Evolutionary conservation across 176 grass and related monocot genomes (phyloP), one percentile per base, ranked within the genome.

Genomic region (Hordeum vulgare): DNA sequence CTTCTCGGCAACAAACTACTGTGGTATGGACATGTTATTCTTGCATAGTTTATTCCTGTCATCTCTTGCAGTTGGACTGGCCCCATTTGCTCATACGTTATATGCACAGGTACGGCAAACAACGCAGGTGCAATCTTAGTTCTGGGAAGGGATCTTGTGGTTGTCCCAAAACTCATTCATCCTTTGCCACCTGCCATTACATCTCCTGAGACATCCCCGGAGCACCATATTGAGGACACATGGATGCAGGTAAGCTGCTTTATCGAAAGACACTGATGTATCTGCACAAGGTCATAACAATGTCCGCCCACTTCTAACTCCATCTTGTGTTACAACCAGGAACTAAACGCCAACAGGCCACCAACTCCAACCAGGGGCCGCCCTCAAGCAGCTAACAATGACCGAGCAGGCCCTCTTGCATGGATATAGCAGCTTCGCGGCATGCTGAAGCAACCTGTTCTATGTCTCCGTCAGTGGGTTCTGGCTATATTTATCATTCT

Each of bases 141-240:
- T 90, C 85, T 99, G 10, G 96, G 96, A 74, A 96, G 93, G 79
- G 96, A 99, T 80, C 93, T 99, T 61, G 93, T 99, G 41, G 96
- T 99, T 13, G 96, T 99, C 70, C 93, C 96, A 20, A 99, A 99
- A 83, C 97, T 99, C 75, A 99, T 99, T 87, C 97, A 99, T 89
- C 96, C 96, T 76, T 92, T 99, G 84, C 96, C 96, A 0, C 96
- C 96, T 90, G 93, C 91, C 20, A 67, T 99, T 61, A 90, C 79
- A 68, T 99, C 89, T 44, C 89, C 96, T 10, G 97, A 94, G 80
- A 84, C 81, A 53, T 99, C 97, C 28, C 87, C 89, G 3, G 97
- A 96, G 64, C 87, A 71, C 75, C 90, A 92, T 79, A 90, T 90
- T 2, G 93, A 99, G 81, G 97, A 99, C 78, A 96, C 93, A 64